Percentiles rank a stretch among this genome's conserved stretches.
Evolutionary conservation across 192 early-diverging fungal genomes (phyloP).

Genomic region (Linnemannia schmuckeri): DNA sequence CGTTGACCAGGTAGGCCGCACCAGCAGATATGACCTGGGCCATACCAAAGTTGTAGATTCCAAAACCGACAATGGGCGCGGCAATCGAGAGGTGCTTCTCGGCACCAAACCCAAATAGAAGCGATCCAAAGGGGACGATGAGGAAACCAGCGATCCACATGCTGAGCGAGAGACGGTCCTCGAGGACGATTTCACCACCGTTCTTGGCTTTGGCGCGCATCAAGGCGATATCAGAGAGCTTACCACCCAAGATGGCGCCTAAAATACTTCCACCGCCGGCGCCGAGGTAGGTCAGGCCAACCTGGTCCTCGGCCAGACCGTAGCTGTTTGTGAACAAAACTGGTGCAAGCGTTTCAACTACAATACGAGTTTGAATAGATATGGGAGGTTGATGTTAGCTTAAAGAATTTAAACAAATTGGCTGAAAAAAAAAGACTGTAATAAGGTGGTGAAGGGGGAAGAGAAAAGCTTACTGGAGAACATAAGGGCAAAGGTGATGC

Average conservation of each 20-base stretch:
- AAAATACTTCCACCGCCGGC: conserved; percentile 60
- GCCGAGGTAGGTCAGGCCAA: conserved; percentile 52
- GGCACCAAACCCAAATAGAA: conserved; percentile 63
- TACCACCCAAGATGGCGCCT: conserved; percentile 55
- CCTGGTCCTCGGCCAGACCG: conserved; percentile 20
- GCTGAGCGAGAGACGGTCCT: conserved; percentile 60
- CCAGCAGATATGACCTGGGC: conserved; percentile 56
- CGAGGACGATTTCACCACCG: conserved; percentile 47
- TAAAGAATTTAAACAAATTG: too few relatives aligned
- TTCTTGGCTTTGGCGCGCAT: conserved; percentile 40
- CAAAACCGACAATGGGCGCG: conserved; percentile 59
- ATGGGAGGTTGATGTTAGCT: background rate
- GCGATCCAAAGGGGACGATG: conserved; percentile 58
- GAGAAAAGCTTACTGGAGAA: conserved; percentile 51
- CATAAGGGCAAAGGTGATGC: conserved; percentile 63
- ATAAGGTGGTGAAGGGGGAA: background rate
- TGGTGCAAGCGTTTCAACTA: conserved; percentile 45
- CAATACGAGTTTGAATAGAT: too few relatives aligned
- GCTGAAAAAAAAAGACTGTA: too few relatives aligned
- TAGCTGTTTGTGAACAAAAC: conserved; percentile 31
- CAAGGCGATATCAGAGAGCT: conserved; percentile 57
- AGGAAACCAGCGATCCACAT: conserved; percentile 59
- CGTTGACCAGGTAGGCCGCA: conserved; percentile 61
- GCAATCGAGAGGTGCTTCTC: conserved; percentile 52
- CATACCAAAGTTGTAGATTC: conserved; percentile 62